Percentiles rank a stretch among this genome's conserved stretches.
Conservation (phyloP, 2,329 filamentous ascomycete species). For the Fusarium mundagurra region DNA sequence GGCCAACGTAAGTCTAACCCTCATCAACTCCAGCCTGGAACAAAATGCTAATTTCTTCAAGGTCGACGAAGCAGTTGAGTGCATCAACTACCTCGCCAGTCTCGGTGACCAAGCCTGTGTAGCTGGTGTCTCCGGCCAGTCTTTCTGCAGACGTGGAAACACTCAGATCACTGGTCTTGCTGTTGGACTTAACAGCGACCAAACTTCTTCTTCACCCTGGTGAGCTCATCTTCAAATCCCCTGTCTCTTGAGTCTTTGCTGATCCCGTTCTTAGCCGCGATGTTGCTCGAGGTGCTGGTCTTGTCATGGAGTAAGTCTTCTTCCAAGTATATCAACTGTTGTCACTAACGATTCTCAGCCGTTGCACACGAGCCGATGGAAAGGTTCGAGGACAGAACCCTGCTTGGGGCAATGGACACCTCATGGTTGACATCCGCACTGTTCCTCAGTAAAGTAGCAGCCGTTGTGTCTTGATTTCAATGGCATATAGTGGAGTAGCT, state of each 20-base stretch:
- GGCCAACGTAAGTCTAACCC: neutral
- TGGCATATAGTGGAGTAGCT: neutral
- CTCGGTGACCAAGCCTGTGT: constrained; percentile 5
- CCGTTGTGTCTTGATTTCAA: neutral
- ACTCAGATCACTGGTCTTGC: constrained; percentile 16
- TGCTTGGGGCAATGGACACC: constrained; percentile 20
- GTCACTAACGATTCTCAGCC: neutral
- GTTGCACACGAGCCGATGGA: constrained; percentile 5
- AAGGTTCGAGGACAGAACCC: constrained; percentile 16
- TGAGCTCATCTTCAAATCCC: neutral
- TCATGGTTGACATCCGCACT: constrained; percentile 12
- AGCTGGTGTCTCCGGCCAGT: neutral
- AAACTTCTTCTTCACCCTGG: constrained; percentile 9
- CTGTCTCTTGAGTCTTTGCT: neutral
- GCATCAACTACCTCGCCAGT: constrained; percentile 23
- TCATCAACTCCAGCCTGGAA: no score
- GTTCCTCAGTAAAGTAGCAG: neutral
- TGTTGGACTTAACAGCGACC: neutral
- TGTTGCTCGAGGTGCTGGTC: constrained; percentile 13
- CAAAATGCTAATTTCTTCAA: neutral
- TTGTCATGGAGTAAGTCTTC: constrained; percentile 6
- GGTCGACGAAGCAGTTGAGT: constrained; percentile 14
- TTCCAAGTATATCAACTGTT: fast-evolving
- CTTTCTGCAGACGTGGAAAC: constrained; percentile 19
- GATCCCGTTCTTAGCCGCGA: neutral